Base-by-base conservation (phyloP, 371 early-diverging fungal genomes). In the Mucor circinelloides region DNA sequence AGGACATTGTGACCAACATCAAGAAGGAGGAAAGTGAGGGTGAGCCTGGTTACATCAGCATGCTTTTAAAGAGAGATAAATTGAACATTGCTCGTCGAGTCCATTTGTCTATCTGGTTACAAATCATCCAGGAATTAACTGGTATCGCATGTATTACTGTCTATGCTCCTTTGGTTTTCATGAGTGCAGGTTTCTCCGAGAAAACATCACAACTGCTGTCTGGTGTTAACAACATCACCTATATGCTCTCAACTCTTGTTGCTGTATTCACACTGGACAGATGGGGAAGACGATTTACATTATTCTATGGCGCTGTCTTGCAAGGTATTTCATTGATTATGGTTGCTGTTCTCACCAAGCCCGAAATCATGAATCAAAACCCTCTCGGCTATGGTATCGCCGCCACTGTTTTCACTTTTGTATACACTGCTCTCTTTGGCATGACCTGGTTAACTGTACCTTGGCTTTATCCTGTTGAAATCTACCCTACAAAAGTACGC, bases 121-220 rank as follows among this genome's bases (percentile, higher is more conserved):
- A 81, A 38, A 76, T 81, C 62, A 73, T 81, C 30, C 81, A 81
- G 54, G 78, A 80, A 54, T 63, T 80, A 21, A 72, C 76, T 17
- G 80, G 80, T 44, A 80, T 80, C 31, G 80, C 71, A 3, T 76
- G 77, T 3, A 78, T 78, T 42, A 81, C 81, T 17, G 78, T 78
- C 0, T 81, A 78, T 64, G 81, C 81, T 5, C 81, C 81, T 23
- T 61, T 68, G n/a, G 67, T 72, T 3, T 81, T 78, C 54, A 31
- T 10, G 13, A 72, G 68, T 19, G 76, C 81, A 6, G 81, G 81
- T 1, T 78, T 78, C 38, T 64, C 69, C 6, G 56, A 68, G 13
- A 61, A 59, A 17, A 76, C 74, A 2, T 72, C 81, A 0, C 81
- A 78, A 28, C 27, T 81, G 50, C 58, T 81, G 19, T 78, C 81